Base-by-base conservation (phyloP, 1,284 basidiomycete species). In the Tetrapyrgos nigripes region DNA sequence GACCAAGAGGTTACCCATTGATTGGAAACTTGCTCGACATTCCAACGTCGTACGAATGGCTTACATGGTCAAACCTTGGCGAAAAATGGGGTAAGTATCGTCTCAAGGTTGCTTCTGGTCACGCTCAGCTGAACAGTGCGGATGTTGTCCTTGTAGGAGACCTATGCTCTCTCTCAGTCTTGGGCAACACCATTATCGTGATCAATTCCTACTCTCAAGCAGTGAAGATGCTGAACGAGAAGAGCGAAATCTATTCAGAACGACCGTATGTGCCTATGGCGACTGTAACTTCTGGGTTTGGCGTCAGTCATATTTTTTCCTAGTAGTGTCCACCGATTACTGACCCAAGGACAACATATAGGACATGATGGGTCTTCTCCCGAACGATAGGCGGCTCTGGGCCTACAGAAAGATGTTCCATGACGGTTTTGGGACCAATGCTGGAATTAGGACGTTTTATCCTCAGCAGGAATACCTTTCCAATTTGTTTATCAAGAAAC, bases 1-100 rank as follows among this genome's bases (percentile, higher is more conserved):
- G 50, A 37, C 50, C 50, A 11, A 31, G 19, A 40, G 50, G 50
- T 23, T 52, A 52, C 27, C 50, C 50, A 19, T 23, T 52, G 1
- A 52, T 52, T 40, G 50, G 50, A 17, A 52, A 52, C 27, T 24
- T 52, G 1, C 9, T 52, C 11, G 50, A 52, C 31, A n/a, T 52
- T 37, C 31, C 50, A 26, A 19, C 27, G 13, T 52, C n/a, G 13
- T 21, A 21, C 23, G 33, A 52, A 23, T 19, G 31, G 14, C 43
- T 40, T 2, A 24, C 19, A 5, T 52, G 50, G 50, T 4, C 29
- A 10, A 40, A 52, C 5, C 6, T 40, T 11, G 37, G 37, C 6
- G 37, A 40, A 19, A 9, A 52, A 40, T 52, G 35, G 31, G 50
- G 50, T 37, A n/a, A n/a, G n/a, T n/a, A n/a, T 23, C 13, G 8